Conservation (phyloP, 2,329 filamentous ascomycete genomes). For the Trichoderma sp. region DNA sequence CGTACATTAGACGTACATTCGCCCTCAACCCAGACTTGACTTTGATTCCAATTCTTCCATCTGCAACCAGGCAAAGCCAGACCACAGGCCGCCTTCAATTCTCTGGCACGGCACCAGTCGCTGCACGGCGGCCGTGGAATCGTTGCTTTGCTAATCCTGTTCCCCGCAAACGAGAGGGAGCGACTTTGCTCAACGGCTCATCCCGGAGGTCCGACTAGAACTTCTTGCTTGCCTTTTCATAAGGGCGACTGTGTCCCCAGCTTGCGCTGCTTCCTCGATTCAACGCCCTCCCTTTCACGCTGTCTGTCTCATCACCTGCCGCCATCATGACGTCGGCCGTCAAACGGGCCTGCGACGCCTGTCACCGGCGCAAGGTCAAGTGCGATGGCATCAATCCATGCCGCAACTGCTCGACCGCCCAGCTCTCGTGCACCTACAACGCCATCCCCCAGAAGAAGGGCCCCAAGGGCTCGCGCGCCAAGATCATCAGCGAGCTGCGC, state of each 20-base stretch:
- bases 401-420: slow-evolving; percentile 68
- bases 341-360: slow-evolving; percentile 70
- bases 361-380: slow-evolving; percentile 74
- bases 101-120: background rate
- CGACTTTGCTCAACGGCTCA: slow-evolving; percentile 2
- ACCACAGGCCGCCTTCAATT: background rate
- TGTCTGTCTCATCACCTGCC: background rate
- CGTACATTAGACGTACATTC: slow-evolving; percentile 24
- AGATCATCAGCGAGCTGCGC: slow-evolving; percentile 73
- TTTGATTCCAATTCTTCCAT: background rate
- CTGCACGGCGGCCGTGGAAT: slow-evolving; percentile 16
- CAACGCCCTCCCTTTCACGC: background rate
- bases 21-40: background rate
- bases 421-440: slow-evolving; percentile 72
- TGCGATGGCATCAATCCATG: slow-evolving; percentile 72
- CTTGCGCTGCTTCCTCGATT: slow-evolving; percentile 9
- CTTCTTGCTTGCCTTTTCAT: background rate
- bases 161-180: slow-evolving; percentile 3
- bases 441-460: slow-evolving; percentile 76
- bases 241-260: slow-evolving; percentile 23
- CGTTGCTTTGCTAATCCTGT: background rate
- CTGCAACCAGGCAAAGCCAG: background rate
- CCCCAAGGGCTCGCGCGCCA: slow-evolving; percentile 72
- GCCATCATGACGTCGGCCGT: slow-evolving; percentile 54
- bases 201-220: too few species aligned